Evolutionary conservation across 768 basidiomycete genomes (phyloP).

Genomic region (Lactarius sanguifluus): DNA sequence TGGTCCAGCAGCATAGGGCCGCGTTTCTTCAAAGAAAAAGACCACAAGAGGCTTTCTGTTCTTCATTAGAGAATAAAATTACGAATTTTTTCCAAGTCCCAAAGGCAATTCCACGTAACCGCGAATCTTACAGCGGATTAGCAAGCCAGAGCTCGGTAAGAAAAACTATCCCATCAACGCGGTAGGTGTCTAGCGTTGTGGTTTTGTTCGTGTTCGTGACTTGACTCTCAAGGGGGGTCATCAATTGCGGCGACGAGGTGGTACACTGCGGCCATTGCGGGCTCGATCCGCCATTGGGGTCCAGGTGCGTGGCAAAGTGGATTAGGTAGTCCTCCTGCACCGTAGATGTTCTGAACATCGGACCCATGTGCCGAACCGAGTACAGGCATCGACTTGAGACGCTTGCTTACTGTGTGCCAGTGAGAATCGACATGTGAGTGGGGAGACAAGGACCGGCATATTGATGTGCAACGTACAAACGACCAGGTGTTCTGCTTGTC

Average conservation of each 20-base stretch:
- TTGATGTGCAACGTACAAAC: constrained; percentile 35
- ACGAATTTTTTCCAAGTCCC: too few relatives aligned
- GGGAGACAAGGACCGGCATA: too few relatives aligned
- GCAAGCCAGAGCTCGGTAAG: constrained; percentile 12
- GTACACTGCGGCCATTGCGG: constrained; percentile 26
- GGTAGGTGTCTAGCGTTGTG: constrained; percentile 29
- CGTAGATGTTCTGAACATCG: constrained; percentile 21
- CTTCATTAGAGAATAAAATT: too few relatives aligned
- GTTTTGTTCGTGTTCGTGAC: not conserved
- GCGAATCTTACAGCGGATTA: too few relatives aligned
- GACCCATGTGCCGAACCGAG: constrained; percentile 31
- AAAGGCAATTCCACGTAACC: too few relatives aligned
- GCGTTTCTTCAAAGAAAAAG: too few relatives aligned
- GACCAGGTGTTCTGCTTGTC: constrained; percentile 37
- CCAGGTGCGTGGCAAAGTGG: constrained; percentile 32
- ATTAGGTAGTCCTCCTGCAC: constrained; percentile 27
- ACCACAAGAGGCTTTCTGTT: too few relatives aligned
- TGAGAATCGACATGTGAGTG: not conserved
- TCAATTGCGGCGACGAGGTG: constrained; percentile 7
- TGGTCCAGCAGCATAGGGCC: too few relatives aligned
- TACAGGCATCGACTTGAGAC: constrained; percentile 33
- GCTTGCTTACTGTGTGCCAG: constrained; percentile 37
- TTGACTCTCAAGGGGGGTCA: constrained; percentile 12
- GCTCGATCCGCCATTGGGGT: constrained; percentile 32
- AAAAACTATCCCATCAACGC: constrained; percentile 9